These are phyloP conservation scores for Venturia effusa DNA, from an alignment of 2,329 filamentous ascomycete species.

Conservation along the genomic window DNA sequence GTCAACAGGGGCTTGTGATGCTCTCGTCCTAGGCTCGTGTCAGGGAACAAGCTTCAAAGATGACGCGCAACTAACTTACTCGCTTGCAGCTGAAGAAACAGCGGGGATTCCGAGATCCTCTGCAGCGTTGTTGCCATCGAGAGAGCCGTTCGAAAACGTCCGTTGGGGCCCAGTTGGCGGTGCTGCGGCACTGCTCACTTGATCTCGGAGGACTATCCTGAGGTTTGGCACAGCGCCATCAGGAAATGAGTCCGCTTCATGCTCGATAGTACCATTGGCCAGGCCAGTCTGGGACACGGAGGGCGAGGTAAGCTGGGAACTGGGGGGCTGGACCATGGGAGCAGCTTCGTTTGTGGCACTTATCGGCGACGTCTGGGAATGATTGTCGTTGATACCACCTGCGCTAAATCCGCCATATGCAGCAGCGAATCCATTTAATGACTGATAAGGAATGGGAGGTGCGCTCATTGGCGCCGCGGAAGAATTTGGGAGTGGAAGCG, in stretches of 20 bases:
- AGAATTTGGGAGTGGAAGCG: neutral
- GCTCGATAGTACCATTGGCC: slow-evolving; percentile 21
- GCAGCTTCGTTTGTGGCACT: neutral
- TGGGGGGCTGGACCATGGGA: neutral
- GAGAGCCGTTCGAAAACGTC: slow-evolving; percentile 45
- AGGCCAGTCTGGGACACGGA: neutral
- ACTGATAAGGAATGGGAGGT: slow-evolving; percentile 12
- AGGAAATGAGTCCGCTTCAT: slow-evolving; percentile 36
- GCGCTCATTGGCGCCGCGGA: neutral
- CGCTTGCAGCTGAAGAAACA: neutral
- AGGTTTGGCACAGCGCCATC: slow-evolving; percentile 43
- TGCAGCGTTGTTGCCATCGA: slow-evolving; percentile 22
- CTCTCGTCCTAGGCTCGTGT: neutral
- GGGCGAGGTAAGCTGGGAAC: slow-evolving; percentile 16
- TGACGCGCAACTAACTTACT: neutral
- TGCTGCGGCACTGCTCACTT: slow-evolving; percentile 19
- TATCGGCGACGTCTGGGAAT: slow-evolving; percentile 6
- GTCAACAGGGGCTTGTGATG: neutral
- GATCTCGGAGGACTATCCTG: slow-evolving; percentile 40
- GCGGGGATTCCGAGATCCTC: neutral
- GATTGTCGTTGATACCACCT: neutral
- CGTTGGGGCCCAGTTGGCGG: slow-evolving; percentile 23
- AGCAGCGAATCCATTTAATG: slow-evolving; percentile 22
- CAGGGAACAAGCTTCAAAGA: neutral
- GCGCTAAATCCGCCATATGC: neutral